phyloP scores from a whole-genome alignment of 257 asterid genomes.

The Lithospermum erythrorhizon region DNA sequence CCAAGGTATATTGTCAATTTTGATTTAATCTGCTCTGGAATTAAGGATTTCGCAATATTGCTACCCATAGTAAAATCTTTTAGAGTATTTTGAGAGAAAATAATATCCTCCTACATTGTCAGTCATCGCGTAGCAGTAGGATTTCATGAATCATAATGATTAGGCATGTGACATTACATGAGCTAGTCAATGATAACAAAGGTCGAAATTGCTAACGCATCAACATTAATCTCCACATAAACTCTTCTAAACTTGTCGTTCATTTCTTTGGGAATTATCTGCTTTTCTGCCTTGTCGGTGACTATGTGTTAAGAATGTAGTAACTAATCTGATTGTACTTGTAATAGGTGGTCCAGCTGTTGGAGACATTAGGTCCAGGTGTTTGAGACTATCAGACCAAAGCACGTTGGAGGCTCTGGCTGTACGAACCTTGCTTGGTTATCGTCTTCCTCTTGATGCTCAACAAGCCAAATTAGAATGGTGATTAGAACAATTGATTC shows the following conservation, averaged over 20 bases:
- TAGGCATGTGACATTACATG: neutral
- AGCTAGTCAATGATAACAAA: no score
- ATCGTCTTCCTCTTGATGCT: constrained; percentile 85
- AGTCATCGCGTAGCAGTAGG: neutral
- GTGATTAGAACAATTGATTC: constrained; percentile 30
- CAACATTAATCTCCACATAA: neutral
- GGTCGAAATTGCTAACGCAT: neutral
- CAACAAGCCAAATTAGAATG: constrained; percentile 71
- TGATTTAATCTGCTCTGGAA: no score
- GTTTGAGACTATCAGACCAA: constrained; percentile 83
- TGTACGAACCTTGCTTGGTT: constrained; percentile 77
- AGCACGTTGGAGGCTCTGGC: constrained; percentile 88
- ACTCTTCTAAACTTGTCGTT: neutral
- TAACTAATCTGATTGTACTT: neutral
- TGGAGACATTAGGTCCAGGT: constrained; percentile 95
- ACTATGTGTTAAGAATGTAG: neutral
- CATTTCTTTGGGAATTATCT: neutral
- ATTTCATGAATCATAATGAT: neutral
- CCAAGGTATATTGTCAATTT: no score
- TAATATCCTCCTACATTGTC: neutral
- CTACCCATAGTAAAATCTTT: no score
- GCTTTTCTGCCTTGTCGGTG: no score
- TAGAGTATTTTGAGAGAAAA: neutral
- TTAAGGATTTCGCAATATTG: no score
- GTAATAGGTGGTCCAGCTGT: constrained; percentile 95